A percentile compares a stretch with the other conserved stretches of the same genome.
phyloP scores from a whole-genome alignment of 2,329 filamentous ascomycete species.

The Penicillium olsonii region DNA sequence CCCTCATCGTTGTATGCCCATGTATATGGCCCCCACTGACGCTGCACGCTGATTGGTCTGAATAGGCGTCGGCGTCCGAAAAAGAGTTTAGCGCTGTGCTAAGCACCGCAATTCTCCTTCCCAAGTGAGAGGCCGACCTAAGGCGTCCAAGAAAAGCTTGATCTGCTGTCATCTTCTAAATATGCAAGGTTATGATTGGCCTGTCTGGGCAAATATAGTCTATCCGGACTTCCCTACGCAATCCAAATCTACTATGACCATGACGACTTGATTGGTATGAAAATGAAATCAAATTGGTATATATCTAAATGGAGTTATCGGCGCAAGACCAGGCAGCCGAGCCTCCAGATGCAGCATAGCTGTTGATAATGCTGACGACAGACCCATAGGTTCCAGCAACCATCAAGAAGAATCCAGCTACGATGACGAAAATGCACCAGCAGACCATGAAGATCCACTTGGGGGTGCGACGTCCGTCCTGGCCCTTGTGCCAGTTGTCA shows the following conservation, averaged over 20 bases:
- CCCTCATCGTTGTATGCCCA: neutral
- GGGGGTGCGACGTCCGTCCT: conserved; percentile 14
- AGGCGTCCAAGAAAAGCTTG: neutral
- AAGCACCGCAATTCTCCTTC: neutral
- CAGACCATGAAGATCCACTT: conserved; percentile 19
- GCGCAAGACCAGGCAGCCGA: conserved; percentile 46
- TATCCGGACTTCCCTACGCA: too few relatives aligned
- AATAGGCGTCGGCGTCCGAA: neutral
- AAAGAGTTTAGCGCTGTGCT: neutral
- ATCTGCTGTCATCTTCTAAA: neutral
- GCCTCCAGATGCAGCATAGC: conserved; percentile 38
- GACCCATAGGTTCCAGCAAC: conserved; percentile 50
- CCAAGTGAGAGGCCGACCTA: neutral
- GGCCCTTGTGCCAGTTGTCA: conserved; percentile 38
- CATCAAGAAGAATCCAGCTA: conserved; percentile 44
- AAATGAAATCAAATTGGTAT: neutral
- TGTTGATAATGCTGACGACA: conserved; percentile 42
- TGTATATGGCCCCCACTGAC: neutral
- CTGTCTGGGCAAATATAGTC: too few relatives aligned
- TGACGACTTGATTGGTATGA: too few relatives aligned
- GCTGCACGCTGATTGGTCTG: neutral
- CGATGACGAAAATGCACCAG: conserved; percentile 37
- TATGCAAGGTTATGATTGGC: neutral
- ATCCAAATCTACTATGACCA: too few relatives aligned
- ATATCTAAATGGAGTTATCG: conserved; percentile 41